Conservation (phyloP, 176 grass and related monocot genomes). For the Chloris gayana region DNA sequence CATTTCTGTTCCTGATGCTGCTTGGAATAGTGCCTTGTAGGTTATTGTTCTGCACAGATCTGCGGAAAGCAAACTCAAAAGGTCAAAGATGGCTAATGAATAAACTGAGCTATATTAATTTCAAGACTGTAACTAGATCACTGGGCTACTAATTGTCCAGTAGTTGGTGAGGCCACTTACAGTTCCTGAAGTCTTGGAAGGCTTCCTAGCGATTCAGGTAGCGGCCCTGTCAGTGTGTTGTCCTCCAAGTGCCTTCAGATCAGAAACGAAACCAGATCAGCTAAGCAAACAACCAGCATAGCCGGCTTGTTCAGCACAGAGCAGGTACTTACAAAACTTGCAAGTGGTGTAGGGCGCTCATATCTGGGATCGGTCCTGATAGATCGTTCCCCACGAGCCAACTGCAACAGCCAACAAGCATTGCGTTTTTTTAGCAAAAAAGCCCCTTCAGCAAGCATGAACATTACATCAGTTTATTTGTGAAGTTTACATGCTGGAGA, state of each 20-base stretch:
- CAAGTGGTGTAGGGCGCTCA: slow-evolving; percentile 61
- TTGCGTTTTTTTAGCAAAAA: background rate
- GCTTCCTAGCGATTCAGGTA: slow-evolving; percentile 59
- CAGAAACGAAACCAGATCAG: slow-evolving; percentile 18
- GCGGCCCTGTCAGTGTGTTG: slow-evolving; percentile 58
- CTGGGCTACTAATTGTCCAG: background rate
- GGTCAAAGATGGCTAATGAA: background rate
- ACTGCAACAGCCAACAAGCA: slow-evolving; percentile 59
- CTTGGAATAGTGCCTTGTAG: slow-evolving; percentile 56
- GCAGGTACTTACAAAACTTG: slow-evolving; percentile 60
- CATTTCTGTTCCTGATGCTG: slow-evolving; percentile 51
- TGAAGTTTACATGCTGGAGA: slow-evolving; percentile 68
- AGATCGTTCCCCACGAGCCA: slow-evolving; percentile 77
- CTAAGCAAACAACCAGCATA: background rate
- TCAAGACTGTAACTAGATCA: background rate
- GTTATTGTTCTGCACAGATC: slow-evolving; percentile 75
- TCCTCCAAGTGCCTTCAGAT: slow-evolving; percentile 77
- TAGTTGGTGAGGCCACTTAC: slow-evolving; percentile 42
- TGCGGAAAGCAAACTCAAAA: slow-evolving; percentile 27
- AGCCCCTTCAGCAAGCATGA: background rate
- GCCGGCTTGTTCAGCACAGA: background rate
- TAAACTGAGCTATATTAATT: background rate
- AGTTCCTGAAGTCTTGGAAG: slow-evolving; percentile 59
- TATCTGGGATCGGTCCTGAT: slow-evolving; percentile 63
- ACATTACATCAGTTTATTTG: background rate